Evolutionary conservation across 177 flowering plant genomes (phyloP).

Genomic region (Telopea speciosissima): DNA sequence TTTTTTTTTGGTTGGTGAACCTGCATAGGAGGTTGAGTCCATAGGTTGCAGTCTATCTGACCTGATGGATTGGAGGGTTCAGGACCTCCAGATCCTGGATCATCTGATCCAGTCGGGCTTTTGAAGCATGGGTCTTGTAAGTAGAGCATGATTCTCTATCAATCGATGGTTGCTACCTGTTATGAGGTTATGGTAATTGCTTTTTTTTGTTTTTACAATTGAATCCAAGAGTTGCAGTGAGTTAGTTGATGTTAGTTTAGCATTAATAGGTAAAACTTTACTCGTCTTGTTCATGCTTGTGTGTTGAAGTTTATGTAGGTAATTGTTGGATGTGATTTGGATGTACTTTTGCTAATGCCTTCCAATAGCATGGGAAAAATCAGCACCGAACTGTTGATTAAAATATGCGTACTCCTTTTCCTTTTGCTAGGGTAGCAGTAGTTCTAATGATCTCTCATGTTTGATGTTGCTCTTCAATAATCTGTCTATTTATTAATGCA

Average conservation of each 20-base stretch:
- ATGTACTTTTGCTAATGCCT: background rate
- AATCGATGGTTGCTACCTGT: background rate
- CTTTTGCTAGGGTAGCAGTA: background rate
- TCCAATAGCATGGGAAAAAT: background rate
- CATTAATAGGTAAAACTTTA: background rate
- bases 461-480: background rate
- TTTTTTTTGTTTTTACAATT: background rate
- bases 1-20: background rate
- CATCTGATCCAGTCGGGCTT: background rate
- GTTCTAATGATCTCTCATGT: background rate
- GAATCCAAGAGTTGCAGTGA: background rate
- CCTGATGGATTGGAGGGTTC: too few relatives aligned
- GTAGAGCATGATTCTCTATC: background rate
- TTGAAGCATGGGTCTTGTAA: background rate
- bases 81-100: too few relatives aligned
- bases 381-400: background rate
- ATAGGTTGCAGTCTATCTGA: too few relatives aligned
- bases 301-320: background rate
- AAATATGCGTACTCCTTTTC: background rate
- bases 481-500: constrained; percentile 32
- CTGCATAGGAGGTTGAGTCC: background rate
- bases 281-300: background rate
- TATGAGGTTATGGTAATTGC: background rate
- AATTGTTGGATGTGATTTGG: background rate
- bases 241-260: background rate